phyloP scores from a whole-genome alignment of 495 filamentous ascomycete species.

The Endocarpon pusillum region DNA sequence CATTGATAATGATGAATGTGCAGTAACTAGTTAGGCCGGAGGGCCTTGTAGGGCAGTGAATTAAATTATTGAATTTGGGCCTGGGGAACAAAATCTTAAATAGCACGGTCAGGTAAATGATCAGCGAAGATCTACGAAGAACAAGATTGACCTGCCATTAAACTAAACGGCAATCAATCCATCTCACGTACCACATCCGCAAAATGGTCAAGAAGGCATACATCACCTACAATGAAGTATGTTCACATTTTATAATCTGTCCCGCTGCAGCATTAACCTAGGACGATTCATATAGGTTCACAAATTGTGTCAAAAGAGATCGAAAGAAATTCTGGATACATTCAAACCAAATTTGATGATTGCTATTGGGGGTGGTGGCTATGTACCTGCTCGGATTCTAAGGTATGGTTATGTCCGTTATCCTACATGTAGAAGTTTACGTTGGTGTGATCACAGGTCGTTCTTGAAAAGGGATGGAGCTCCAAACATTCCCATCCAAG shows the following conservation, averaged over 20 bases:
- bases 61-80: too few species aligned
- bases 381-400: slow-evolving; percentile 91
- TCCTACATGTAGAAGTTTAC: neutral
- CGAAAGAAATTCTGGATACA: slow-evolving; percentile 59
- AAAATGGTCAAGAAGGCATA: slow-evolving; percentile 81
- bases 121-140: too few species aligned
- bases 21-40: too few species aligned
- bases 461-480: slow-evolving; percentile 83
- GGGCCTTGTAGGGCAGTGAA: too few species aligned
- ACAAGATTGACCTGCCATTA: too few species aligned
- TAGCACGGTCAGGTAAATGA: too few species aligned
- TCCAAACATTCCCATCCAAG: slow-evolving; percentile 97
- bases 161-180: too few species aligned
- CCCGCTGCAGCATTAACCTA: neutral
- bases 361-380: slow-evolving; percentile 94
- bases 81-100: too few species aligned
- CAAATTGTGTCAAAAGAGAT: slow-evolving; percentile 82
- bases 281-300: slow-evolving; percentile 48
- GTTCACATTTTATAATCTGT: slow-evolving; percentile 8
- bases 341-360: slow-evolving; percentile 94
- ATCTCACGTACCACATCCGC: too few species aligned
- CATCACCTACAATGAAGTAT: slow-evolving; percentile 89
- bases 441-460: slow-evolving; percentile 32
- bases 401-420: slow-evolving; percentile 32
- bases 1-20: too few species aligned